Conservation (phyloP, 441 rosid genomes). For the Eruca vesicaria region DNA sequence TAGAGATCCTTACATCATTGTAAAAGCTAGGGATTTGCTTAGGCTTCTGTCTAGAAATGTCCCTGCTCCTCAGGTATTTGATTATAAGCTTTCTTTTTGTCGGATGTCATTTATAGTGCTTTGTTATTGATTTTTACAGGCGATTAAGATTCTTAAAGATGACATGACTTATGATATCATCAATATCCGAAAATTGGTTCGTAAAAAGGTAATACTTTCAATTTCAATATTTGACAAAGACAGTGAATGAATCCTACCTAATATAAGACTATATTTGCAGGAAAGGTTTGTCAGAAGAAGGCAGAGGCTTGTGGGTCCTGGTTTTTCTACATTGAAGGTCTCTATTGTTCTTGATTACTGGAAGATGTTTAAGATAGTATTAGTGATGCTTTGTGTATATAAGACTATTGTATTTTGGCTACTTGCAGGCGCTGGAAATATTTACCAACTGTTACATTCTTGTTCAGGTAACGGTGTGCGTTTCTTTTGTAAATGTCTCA, state of each 20-base stretch:
- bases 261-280: conserved; percentile 52
- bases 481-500: conserved; percentile 11
- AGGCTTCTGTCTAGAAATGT: not conserved
- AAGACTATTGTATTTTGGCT: conserved; percentile 1
- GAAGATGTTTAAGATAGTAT: conserved; percentile 2
- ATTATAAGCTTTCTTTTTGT: not conserved
- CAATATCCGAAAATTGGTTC: conserved; percentile 78
- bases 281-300: conserved; percentile 91
- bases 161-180: conserved; percentile 82
- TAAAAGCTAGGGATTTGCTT: not conserved
- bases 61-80: conserved; percentile 44
- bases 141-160: conserved; percentile 76
- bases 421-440: conserved; percentile 84
- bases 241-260: not conserved
- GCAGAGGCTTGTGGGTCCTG: conserved; percentile 88
- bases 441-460: conserved; percentile 85
- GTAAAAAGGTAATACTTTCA: conserved; percentile 58
- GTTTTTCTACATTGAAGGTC: conserved; percentile 87
- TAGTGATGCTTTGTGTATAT: not conserved
- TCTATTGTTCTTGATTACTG: not conserved
- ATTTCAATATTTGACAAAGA: not conserved
- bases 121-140: conserved; percentile 42
- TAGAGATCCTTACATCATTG: not conserved
- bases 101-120: not conserved
- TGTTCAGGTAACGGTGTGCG: conserved; percentile 59